Base-by-base conservation (phyloP, 2,329 filamentous ascomycete genomes). In the Xylaria sp. region DNA sequence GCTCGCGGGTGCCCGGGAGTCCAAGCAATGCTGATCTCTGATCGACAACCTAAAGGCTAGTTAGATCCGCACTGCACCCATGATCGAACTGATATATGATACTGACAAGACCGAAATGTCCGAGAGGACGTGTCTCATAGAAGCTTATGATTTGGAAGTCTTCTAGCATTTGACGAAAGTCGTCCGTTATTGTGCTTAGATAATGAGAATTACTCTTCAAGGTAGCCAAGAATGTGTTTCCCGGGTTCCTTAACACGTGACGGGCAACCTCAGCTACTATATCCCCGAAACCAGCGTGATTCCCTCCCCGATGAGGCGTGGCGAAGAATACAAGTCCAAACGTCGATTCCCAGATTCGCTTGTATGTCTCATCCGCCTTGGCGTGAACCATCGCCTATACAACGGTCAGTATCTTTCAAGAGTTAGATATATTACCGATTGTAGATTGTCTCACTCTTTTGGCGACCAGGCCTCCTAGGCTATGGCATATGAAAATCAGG, bases 61-160 rank as follows among this genome's bases (percentile, higher is more conserved):
- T 65, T n/a, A 65, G 55, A 39, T 20, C 3, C 28, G 28, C 9
- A 2, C 20, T 15, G 1, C n/a, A 20, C 15, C 8, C 1, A 48
- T 44, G 1, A 3, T 48, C 6, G 28, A 20, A 1, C 3, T n/a
- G 23, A n/a, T 7, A n/a, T 6, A 4, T 31, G 15, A 28, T 18
- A 60, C 63, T 60, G 2, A 60, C 56, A 39, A 65, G 18, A 5
- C 63, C 48, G 3, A 65, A 60, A 13, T 18, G 13, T 8, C 55
- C 63, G 4, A 65, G 31, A 2, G 55, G 56, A 18, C 48, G 48
- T 12, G 63, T 65, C 10, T 65, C 63, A 6, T 60, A 65, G 56
- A 65, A 65, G 37, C 63, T 65, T 37, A 65, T 15, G n/a, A 65
- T 55, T n/a, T 65, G 56, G 39, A 65, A 60, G 13, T 60, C 63